These are phyloP conservation scores for Camellia oleifera DNA, from an alignment of 179 eudicot genomes.

Conservation along the genomic window DNA sequence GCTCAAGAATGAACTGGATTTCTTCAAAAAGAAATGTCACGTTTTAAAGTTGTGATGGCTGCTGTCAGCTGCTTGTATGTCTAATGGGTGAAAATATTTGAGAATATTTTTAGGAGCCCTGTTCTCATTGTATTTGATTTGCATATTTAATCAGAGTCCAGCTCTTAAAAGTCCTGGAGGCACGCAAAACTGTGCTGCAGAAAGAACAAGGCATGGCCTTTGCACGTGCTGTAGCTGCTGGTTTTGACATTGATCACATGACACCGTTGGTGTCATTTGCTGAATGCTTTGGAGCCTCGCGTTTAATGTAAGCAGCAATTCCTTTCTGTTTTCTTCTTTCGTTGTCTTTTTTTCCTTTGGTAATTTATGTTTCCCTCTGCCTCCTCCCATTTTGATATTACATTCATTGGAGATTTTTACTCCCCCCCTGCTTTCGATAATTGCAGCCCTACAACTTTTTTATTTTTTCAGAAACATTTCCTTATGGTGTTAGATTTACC, in stretches of 20 bases:
- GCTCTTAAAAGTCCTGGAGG: slow-evolving; percentile 81
- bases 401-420: neutral
- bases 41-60: neutral
- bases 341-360: neutral
- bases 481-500: neutral
- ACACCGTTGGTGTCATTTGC: slow-evolving; percentile 62
- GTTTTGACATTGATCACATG: slow-evolving; percentile 77
- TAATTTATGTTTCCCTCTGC: neutral
- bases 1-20: neutral
- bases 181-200: slow-evolving; percentile 75
- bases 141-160: slow-evolving; percentile 53
- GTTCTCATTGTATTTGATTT: slow-evolving; percentile 10
- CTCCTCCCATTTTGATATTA: neutral
- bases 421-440: neutral
- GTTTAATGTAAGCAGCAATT: slow-evolving; percentile 65
- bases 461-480: neutral
- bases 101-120: neutral
- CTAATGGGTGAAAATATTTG: neutral
- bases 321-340: neutral
- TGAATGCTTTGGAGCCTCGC: slow-evolving; percentile 90
- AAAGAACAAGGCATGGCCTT: slow-evolving; percentile 99
- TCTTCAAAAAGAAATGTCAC: neutral
- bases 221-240: slow-evolving; percentile 98
- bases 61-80: neutral
- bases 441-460: neutral